Conservation (phyloP, 176 grass and related monocot genomes). For the Carex pumila region DNA sequence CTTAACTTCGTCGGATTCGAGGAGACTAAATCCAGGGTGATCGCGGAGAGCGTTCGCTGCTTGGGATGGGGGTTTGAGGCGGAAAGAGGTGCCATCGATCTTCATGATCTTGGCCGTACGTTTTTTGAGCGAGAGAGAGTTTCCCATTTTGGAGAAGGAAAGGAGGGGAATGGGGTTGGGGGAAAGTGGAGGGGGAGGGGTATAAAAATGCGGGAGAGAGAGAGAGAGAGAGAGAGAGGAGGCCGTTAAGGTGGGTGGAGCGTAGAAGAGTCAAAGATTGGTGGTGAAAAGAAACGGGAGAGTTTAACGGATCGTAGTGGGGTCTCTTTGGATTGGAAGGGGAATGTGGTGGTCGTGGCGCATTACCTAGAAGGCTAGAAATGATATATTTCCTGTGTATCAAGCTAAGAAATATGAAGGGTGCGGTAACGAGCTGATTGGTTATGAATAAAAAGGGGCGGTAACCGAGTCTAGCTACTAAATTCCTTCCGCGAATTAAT, state of each 20-base stretch:
- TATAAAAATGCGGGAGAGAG: not conserved
- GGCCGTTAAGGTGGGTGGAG: not conserved
- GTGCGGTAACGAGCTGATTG: no score
- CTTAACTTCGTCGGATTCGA: slow-evolving; percentile 80
- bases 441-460: no score
- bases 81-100: slow-evolving; percentile 75
- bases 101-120: slow-evolving; percentile 91
- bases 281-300: slow-evolving; percentile 6
- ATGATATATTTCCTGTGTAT: no score
- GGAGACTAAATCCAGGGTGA: slow-evolving; percentile 70
- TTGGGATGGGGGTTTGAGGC: slow-evolving; percentile 43
- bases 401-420: no score
- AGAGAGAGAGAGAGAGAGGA: not conserved
- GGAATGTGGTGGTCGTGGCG: not conserved
- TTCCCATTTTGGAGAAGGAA: slow-evolving; percentile 44
- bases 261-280: slow-evolving; percentile 17
- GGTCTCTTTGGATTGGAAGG: not conserved
- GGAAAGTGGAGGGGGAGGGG: not conserved
- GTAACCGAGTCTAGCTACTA: not conserved
- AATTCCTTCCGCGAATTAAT: not conserved
- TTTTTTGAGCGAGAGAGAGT: slow-evolving; percentile 48
- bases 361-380: not conserved
- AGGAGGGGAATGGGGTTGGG: not conserved
- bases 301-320: slow-evolving; percentile 14
- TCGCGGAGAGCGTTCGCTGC: slow-evolving; percentile 44